Percentiles rank a stretch among this genome's conserved stretches.
Evolutionary conservation across 148 eudicot species (phyloP).

Genomic region (Gaultheria prostrata): DNA sequence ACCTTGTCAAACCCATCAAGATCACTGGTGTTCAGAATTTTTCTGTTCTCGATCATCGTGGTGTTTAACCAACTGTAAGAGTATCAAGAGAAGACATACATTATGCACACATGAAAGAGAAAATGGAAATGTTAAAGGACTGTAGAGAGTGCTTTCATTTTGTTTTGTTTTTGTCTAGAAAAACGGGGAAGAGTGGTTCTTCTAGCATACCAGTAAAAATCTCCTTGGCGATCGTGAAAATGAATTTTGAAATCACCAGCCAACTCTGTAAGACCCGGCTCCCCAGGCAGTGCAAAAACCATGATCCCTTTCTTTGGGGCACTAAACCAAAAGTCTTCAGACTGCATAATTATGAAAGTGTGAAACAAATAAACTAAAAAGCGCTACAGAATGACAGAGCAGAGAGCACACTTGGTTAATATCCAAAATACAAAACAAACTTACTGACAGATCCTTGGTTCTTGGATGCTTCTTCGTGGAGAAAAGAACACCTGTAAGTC

Average conservation of each 20-base stretch:
- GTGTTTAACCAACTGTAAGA: slow-evolving; percentile 90
- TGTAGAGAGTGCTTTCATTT: background rate
- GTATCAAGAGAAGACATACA: slow-evolving; percentile 1
- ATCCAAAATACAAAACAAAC: slow-evolving; percentile 19
- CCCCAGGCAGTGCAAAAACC: slow-evolving; percentile 98
- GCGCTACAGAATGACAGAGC: background rate
- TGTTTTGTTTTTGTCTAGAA: background rate
- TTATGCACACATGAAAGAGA: background rate
- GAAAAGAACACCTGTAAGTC: slow-evolving; percentile 73
- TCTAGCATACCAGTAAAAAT: slow-evolving; percentile 79
- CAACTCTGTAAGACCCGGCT: slow-evolving; percentile 92
- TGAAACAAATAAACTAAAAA: slow-evolving; percentile 9
- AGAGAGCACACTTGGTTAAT: background rate
- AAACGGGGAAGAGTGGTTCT: background rate
- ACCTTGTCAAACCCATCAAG: slow-evolving; percentile 99
- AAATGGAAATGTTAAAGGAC: background rate
- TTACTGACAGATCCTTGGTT: slow-evolving; percentile 88
- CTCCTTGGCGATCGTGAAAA: slow-evolving; percentile 97
- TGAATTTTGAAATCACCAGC: slow-evolving; percentile 90
- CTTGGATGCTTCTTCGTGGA: slow-evolving; percentile 91
- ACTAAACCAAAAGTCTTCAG: slow-evolving; percentile 96
- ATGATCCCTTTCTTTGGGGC: slow-evolving; percentile 93
- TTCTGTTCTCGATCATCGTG: slow-evolving; percentile 90
- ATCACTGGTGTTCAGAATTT: slow-evolving; percentile 67
- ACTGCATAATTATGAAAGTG: slow-evolving; percentile 44